Base-by-base conservation (phyloP, 2,329 filamentous ascomycete species). In the Eutypa lata region DNA sequence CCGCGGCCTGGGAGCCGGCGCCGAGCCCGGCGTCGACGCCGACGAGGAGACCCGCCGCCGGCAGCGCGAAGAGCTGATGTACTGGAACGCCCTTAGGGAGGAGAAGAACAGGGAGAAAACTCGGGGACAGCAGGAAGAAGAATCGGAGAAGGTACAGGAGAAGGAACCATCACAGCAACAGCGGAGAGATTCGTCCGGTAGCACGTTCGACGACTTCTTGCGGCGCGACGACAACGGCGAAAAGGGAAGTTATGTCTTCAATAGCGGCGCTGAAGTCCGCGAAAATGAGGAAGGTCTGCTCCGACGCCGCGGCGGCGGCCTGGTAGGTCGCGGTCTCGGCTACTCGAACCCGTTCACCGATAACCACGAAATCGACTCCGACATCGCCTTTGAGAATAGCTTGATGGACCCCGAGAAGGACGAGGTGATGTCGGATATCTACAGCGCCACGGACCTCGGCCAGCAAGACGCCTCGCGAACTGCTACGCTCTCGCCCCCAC, bases 51-150 rank as follows among this genome's bases (percentile, higher is more conserved):
- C 77, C 21, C 76, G 80, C 50, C 78, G 79, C 58, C 74, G 81
- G 53, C 84, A 87, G 65, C 76, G 83, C 37, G 83, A 87, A 61
- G 84, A 87, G 67, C 65, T 87, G 54, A 73, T 86, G 68, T 86
- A 85, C 61, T 87, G 84, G 84, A 87, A 87, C 62, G 74, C 78
- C 3, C 57, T 83, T 31, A 78, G 72, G 49, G 65, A 83, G 48
- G 72, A 78, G 64, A 79, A 79, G 65, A 65, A 75, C 21, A 22
- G 22, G 61, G 71, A 74, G 51, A 69, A 67, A 50, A 65, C 72
- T 50, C 55, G 56, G 26, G n/a, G n/a, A 54, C 54, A 13, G 62
- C 50, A 54, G 56, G 28, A 54, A 54, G 10, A n/a, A n/a, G 62
- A 65, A 24, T 50, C 66, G 14, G 62, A 63, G 49, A 69, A 67